phyloP scores from a whole-genome alignment of 1,284 basidiomycete species.

The Garcileccinum viscosum region DNA sequence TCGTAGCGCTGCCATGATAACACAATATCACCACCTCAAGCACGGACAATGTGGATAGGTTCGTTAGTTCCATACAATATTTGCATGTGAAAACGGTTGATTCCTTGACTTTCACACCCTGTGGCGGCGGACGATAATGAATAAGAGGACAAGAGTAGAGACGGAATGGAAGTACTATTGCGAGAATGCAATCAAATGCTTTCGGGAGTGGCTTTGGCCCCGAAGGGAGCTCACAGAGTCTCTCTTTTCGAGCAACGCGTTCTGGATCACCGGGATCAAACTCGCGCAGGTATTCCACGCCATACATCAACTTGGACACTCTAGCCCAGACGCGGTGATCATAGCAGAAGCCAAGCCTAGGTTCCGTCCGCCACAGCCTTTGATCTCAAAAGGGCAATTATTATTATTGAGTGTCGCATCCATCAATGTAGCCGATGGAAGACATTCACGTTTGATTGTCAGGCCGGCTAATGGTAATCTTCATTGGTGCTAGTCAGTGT shows the following conservation, averaged over 20 bases:
- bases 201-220: slow-evolving; percentile 76
- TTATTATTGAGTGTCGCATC: slow-evolving; percentile 13
- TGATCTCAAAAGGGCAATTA: slow-evolving; percentile 52
- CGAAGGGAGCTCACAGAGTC: slow-evolving; percentile 75
- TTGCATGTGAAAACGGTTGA: slow-evolving; percentile 79
- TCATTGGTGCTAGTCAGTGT: slow-evolving; percentile 60
- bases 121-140: slow-evolving; percentile 9
- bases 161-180: slow-evolving; percentile 49
- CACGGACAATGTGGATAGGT: slow-evolving; percentile 71
- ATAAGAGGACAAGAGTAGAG: slow-evolving; percentile 4
- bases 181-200: slow-evolving; percentile 80
- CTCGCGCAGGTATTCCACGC: slow-evolving; percentile 76
- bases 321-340: slow-evolving; percentile 81
- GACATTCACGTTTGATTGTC: slow-evolving; percentile 72
- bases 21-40: slow-evolving; percentile 86
- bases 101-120: slow-evolving; percentile 78
- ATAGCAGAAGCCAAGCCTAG: slow-evolving; percentile 80
- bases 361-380: slow-evolving; percentile 83
- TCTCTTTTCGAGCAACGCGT: slow-evolving; percentile 64
- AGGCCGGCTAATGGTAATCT: slow-evolving; percentile 70
- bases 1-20: slow-evolving; percentile 68
- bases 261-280: slow-evolving; percentile 69
- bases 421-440: slow-evolving; percentile 19
- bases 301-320: slow-evolving; percentile 80
- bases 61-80: slow-evolving; percentile 81